Base-by-base conservation (phyloP, 805 yeast genomes). In the Pichia phayaonensis region DNA sequence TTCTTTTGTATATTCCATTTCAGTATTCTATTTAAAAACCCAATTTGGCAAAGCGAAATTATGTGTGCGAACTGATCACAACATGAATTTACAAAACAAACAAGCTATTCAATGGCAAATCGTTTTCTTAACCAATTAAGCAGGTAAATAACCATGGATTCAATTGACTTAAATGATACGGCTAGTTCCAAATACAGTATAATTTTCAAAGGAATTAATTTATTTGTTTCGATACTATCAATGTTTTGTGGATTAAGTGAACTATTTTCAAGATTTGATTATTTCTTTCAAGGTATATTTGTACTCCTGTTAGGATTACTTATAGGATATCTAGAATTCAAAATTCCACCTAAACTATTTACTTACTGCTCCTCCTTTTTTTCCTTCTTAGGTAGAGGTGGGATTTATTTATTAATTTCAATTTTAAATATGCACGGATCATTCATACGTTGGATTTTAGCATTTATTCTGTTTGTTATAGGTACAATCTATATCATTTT, bases 341-440 rank as follows among this genome's bases (percentile, higher is more conserved):
- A 63, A 41, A 75, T 73, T 15, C 82, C 88, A 18, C 75, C 84
- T 6, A 77, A 80, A 54, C 75, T 85, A n/a, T 74, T 79, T 57
- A 72, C 78, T 7, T 85, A 79, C 59, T 86, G 81, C 8, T 81
- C 87, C 3, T 83, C 84, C 53, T 73, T 83, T 57, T 83, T 80
- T 61, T 80, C 86, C 27, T 83, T 83, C 57, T 64, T 84, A n/a
- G 92, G 94, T 12, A 75, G 94, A 57, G 94, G 92, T 24, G 63
- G 57, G 72, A 83, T 79, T 54, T 81, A 80, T 61, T 58, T 76
- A 22, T 66, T 78, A 51, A 63, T 80, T 48, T 81, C 83, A 21
- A 61, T 75, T 13, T 60, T 78, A 44, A 65, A 77, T 42, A 63
- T 79, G 24, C 74, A 72, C 48, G 83, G 79, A 10, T 75, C 81